Percentiles rank a stretch among this genome's conserved stretches.
These are phyloP conservation scores for Lentinula edodes DNA, from an alignment of 768 basidiomycete genomes.

Conservation along the genomic window DNA sequence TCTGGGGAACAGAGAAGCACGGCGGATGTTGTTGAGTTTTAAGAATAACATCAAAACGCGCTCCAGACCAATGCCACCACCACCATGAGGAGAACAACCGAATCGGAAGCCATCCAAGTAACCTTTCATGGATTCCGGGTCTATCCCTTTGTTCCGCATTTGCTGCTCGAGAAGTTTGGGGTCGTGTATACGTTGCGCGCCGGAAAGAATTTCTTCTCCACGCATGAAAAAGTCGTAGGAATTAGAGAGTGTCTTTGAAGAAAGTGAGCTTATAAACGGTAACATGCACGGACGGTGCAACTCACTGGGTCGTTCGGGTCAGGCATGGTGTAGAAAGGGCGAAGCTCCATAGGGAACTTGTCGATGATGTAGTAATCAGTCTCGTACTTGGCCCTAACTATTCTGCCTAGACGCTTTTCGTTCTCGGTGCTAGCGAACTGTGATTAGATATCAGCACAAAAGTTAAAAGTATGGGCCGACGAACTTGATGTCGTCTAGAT, in stretches of 20 bases:
- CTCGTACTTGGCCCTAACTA: conserved; percentile 90
- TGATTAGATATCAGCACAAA: conserved; percentile 5
- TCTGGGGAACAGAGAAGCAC: conserved; percentile 91
- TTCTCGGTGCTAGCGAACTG: conserved; percentile 71
- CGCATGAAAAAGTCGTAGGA: conserved; percentile 99
- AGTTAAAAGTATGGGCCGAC: conserved; percentile 15
- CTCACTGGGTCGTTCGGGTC: conserved; percentile 85
- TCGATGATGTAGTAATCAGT: conserved; percentile 99
- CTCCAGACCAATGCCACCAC: conserved; percentile 93
- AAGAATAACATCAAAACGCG: conserved; percentile 97
- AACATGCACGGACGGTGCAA: not conserved
- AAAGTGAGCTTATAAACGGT: conserved; percentile 8
- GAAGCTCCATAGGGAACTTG: conserved; percentile 94
- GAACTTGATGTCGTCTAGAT: conserved; percentile 86
- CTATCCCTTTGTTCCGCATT: conserved; percentile 84
- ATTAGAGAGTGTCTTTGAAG: conserved; percentile 78
- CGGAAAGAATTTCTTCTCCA: conserved; percentile 97
- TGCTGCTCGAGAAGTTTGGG: conserved; percentile 72
- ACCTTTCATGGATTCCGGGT: conserved; percentile 85
- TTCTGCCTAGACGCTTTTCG: conserved; percentile 86
- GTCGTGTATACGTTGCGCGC: conserved; percentile 97
- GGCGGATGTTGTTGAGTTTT: conserved; percentile 91
- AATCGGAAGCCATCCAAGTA: conserved; percentile 94
- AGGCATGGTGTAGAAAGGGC: conserved; percentile 99
- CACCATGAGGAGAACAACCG: conserved; percentile 94